phyloP scores from a whole-genome alignment of 2,329 filamentous ascomycete genomes.

The Blastomyces percursus region DNA sequence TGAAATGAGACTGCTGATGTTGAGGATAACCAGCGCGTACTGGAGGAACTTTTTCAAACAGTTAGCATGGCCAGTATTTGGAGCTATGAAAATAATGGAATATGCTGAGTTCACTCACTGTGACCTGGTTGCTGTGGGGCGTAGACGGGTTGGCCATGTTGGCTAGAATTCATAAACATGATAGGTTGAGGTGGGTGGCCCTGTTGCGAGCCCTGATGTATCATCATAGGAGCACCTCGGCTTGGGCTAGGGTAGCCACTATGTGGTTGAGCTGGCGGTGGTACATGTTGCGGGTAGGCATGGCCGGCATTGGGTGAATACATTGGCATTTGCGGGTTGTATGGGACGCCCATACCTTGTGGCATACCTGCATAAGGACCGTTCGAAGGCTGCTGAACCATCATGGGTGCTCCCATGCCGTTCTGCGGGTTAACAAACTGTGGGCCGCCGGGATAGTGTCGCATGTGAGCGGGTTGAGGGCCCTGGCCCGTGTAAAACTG shows the following conservation, averaged over 20 bases:
- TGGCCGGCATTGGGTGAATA: constrained; percentile 67
- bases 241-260: constrained; percentile 83
- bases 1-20: constrained; percentile 50
- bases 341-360: constrained; percentile 56
- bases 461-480: constrained; percentile 59
- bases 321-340: constrained; percentile 65
- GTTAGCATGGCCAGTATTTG: constrained; percentile 12
- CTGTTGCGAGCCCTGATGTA: constrained; percentile 85
- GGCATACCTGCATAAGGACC: constrained; percentile 60
- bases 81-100: constrained; percentile 19
- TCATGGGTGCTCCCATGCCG: constrained; percentile 67
- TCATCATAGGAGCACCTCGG: constrained; percentile 83
- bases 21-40: constrained; percentile 50
- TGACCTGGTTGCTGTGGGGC: constrained; percentile 58
- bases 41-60: constrained; percentile 43
- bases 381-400: constrained; percentile 63
- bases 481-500: constrained; percentile 59
- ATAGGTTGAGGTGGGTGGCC: constrained; percentile 60
- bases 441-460: constrained; percentile 59
- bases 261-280: constrained; percentile 42
- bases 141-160: constrained; percentile 65
- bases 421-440: constrained; percentile 64
- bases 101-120: constrained; percentile 48
- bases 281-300: constrained; percentile 48
- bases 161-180: constrained; percentile 64